Evolutionary conservation across 2,329 filamentous ascomycete genomes (phyloP).

Genomic region (Fusarium incarnatum): DNA sequence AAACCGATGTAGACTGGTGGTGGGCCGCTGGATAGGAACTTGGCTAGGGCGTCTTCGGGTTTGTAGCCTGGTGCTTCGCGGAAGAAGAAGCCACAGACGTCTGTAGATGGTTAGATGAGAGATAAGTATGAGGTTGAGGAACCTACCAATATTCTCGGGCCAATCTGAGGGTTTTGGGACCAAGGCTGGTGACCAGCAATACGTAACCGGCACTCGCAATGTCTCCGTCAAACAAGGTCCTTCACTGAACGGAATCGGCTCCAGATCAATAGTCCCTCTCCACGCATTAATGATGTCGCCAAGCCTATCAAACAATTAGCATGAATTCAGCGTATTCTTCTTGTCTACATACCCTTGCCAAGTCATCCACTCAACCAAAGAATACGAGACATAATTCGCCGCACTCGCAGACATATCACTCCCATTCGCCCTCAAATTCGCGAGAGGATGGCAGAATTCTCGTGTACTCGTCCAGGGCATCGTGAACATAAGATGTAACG

Average conservation of each 20-base stretch:
- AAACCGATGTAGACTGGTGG: conserved; percentile 78
- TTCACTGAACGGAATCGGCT: conserved; percentile 53
- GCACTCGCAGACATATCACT: conserved; percentile 44
- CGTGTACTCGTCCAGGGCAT: conserved; percentile 83
- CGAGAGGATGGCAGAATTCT: conserved; percentile 78
- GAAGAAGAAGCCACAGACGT: conserved; percentile 74
- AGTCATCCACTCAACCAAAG: conserved; percentile 79
- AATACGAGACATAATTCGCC: conserved; percentile 78
- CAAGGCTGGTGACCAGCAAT: conserved; percentile 79
- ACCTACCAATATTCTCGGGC: conserved; percentile 67
- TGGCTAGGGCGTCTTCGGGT: conserved; percentile 63
- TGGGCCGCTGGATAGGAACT: conserved; percentile 68
- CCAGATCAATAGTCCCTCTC: conserved; percentile 29
- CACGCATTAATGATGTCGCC: conserved; percentile 37
- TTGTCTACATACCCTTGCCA: conserved; percentile 69
- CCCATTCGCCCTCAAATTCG: conserved; percentile 70
- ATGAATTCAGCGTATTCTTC: fast-evolving
- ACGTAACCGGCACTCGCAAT: conserved; percentile 78
- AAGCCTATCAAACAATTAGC: conserved; percentile 6
- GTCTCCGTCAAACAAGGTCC: conserved; percentile 76
- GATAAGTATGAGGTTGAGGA: fast-evolving
- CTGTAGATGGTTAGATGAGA: neutral
- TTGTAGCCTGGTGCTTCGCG: conserved; percentile 66
- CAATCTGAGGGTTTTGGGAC: conserved; percentile 76
- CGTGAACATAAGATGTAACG: conserved; percentile 62